phyloP scores from a whole-genome alignment of 495 filamentous ascomycete genomes.

The Parathielavia hyrcaniae region DNA sequence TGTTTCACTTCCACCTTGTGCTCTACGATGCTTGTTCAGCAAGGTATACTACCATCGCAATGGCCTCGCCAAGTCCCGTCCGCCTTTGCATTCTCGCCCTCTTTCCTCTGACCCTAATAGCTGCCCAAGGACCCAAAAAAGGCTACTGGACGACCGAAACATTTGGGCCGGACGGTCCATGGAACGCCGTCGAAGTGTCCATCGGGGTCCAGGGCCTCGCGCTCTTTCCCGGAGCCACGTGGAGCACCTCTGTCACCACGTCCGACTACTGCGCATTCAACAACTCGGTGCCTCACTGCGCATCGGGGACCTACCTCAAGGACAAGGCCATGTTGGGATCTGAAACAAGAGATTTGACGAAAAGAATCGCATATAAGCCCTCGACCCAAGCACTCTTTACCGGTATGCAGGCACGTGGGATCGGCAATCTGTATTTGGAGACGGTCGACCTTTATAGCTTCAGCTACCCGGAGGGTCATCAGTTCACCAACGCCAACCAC shows the following conservation, averaged over 20 bases:
- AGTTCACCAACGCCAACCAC: no score
- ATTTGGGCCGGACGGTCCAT: constrained; percentile 36
- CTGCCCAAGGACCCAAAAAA: no score
- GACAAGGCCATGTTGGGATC: neutral
- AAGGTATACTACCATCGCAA: no score
- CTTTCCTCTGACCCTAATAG: no score
- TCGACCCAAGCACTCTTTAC: neutral
- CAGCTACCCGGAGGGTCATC: no score
- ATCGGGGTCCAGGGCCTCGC: constrained; percentile 28
- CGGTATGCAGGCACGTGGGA: neutral
- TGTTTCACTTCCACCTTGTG: no score
- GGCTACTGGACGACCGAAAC: no score
- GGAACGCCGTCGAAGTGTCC: constrained; percentile 33
- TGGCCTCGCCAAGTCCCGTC: no score
- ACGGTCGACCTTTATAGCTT: no score
- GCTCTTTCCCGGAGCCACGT: constrained; percentile 28
- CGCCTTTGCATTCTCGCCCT: no score
- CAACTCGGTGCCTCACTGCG: constrained; percentile 6
- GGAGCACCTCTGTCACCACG: neutral
- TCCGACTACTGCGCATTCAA: constrained; percentile 11
- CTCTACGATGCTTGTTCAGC: no score
- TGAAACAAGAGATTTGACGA: neutral
- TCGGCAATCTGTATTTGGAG: neutral
- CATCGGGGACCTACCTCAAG: neutral
- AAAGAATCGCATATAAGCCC: neutral